Evolutionary conservation across 1,284 basidiomycete species (phyloP).

Genomic region (Serendipita sp.): DNA sequence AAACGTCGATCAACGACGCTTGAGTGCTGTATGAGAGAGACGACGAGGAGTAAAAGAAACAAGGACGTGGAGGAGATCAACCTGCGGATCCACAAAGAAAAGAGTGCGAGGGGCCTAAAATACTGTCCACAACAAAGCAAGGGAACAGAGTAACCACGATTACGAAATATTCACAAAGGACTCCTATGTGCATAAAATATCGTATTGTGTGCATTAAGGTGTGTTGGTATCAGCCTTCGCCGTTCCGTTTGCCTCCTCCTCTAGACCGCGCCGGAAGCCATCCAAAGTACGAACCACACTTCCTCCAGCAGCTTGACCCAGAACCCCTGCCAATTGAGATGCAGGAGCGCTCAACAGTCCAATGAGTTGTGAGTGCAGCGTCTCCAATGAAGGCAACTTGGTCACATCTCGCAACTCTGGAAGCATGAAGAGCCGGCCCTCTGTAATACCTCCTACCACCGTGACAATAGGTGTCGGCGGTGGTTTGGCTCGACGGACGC

Average conservation of each 20-base stretch:
- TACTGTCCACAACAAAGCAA: neutral
- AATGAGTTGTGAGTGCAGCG: slow-evolving; percentile 57
- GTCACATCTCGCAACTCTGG: slow-evolving; percentile 45
- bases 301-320: slow-evolving; percentile 61
- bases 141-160: neutral
- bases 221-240: neutral
- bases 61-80: slow-evolving; percentile 1
- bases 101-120: neutral
- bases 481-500: slow-evolving; percentile 31
- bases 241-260: slow-evolving; percentile 28
- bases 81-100: neutral
- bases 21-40: neutral
- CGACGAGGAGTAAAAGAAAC: neutral
- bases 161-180: neutral
- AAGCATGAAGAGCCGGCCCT: slow-evolving; percentile 50
- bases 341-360: slow-evolving; percentile 60
- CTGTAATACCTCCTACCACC: slow-evolving; percentile 62
- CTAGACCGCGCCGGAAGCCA: slow-evolving; percentile 58
- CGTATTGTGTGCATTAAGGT: neutral
- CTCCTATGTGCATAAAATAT: neutral
- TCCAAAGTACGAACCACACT: slow-evolving; percentile 60
- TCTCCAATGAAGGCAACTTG: slow-evolving; percentile 54
- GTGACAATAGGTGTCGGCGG: slow-evolving; percentile 42
- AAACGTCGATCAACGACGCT: neutral
- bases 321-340: slow-evolving; percentile 49